Evolutionary conservation across 2,329 filamentous ascomycete species (phyloP), one percentile per base, ranked within the genome.

Genomic region (Decorospora gaudefroyi): DNA sequence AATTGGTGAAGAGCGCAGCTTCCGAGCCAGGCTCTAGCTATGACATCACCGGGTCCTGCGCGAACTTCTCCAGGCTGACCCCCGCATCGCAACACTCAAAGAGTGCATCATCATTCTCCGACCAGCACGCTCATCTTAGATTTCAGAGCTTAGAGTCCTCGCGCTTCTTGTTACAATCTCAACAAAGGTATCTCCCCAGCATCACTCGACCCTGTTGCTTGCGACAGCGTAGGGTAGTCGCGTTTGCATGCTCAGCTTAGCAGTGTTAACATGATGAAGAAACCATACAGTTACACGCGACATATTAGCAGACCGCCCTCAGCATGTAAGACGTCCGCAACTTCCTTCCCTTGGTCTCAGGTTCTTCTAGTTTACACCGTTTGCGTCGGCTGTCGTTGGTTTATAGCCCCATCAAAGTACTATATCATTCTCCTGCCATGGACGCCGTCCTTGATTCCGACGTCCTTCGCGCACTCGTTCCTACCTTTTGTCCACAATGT

Each of bases 311-410:
- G 17, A 30, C n/a, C 23, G 7, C 29, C 46, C 42, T 50, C 53
- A 56, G 30, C 33, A 70, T 70, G 68, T 70, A 68, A 68, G 68
- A 25, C 27, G 6, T 1, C 13, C n/a, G n/a, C n/a, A n/a, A n/a
- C n/a, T n/a, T n/a, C n/a, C n/a, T n/a, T n/a, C n/a, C n/a, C n/a
- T n/a, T n/a, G n/a, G n/a, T n/a, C n/a, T n/a, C n/a, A 12, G 8
- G 13, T 12, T 18, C 6, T 12, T n/a, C 2, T 27, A 23, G 7
- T 36, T 6, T 4, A 2, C 8, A 19, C 11, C 11, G 11, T 17
- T 11, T 11, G n/a, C n/a, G n/a, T n/a, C n/a, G n/a, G n/a, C n/a
- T n/a, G n/a, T n/a, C n/a, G n/a, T n/a, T n/a, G n/a, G n/a, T n/a
- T n/a, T n/a, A n/a, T n/a, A n/a, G n/a, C n/a, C n/a, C n/a, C n/a